Evolutionary conservation across 768 basidiomycete species (phyloP), one percentile per base, ranked within the genome.

Genomic region (Pulveroboletus sp.): DNA sequence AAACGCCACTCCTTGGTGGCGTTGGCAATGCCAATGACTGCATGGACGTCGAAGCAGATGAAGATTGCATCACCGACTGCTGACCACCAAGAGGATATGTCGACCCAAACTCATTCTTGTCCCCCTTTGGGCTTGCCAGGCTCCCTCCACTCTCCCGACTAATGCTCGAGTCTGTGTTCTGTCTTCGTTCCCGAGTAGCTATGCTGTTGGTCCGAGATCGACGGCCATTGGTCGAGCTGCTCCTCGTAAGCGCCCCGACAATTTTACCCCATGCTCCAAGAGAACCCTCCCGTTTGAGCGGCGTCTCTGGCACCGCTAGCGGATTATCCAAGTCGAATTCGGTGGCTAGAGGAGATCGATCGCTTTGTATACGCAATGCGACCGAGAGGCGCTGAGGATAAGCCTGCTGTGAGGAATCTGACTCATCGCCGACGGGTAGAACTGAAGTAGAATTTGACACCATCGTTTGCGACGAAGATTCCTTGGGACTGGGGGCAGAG

Each of bases 131-230:
- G 54, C 82, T 84, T 3, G 76, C 80, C 33, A 84, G 67, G 62
- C 87, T 89, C 36, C 75, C 82, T 8, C 85, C 85, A 61, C 88
- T 89, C 69, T 89, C 86, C 38, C 86, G 75, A 60, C 83, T 87
- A 44, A 85, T 70, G 55, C 80, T 82, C 14, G 86, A 86, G 58
- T 88, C 86, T 3, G 82, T 83, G 51, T 84, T 75, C 63, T 83
- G 81, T 36, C 83, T 77, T 59, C 80, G 72, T 50, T 85, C 81
- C 43, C 85, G 81, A 40, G 78, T 77, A 38, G 76, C 76, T 49
- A 89, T 78, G 61, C 86, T 89, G 59, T 90, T 89, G 36, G 85
- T 82, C 36, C 89, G 82, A 45, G 88, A 89, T 43, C 89, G 82
- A 57, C 87, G 79, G 8, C 89, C 88, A 46, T 70, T 76, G 45